Evolutionary conservation across 768 basidiomycete species (phyloP), one percentile per base, ranked within the genome.

Genomic region (Suillus subalutaceus): DNA sequence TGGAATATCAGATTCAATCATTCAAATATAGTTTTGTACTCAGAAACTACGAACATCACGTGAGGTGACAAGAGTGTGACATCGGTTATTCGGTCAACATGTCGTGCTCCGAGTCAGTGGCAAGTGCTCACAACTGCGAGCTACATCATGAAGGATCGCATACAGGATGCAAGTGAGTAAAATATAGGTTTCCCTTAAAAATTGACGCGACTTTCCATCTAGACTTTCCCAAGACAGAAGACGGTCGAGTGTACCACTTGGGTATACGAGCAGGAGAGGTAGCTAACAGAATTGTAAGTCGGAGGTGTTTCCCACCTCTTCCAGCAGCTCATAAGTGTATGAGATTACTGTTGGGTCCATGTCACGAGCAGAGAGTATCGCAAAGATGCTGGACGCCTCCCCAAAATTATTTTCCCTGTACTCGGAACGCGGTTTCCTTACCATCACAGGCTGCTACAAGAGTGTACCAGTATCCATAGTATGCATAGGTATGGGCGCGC

Each of bases 401-500:
- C 89, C 87, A 1, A 79, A 80, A 64, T 84, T 85, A 0, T 92
- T 93, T 75, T 83, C 83, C 65, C 75, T 92, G 58, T 79, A 81
- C 30, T 91, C 90, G 20, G 92, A 93, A 71, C 84, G 93, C 58
- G 91, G 92, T 4, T 94, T 93, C 76, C 75, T 87, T 66, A 91
- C 88, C 5, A 84, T 91, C 61, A 91, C 90, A 6, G 91, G 90
- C 13, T 81, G 84, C 41, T 91, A 87, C 75, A 82, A 81, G 53
- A 85, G 84, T 57, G 75, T 83, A 18, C 90, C 91, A 9, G 75
- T 94, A 37, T 90, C 89, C 7, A 85, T 94, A 48, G 80, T 92
- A 50, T 90, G 89, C 69, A 93, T 93, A 64, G 93, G 93, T 15
- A 94, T 94, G 93, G 93, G 93, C 23, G 82, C 79, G 66, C 86